These are phyloP conservation scores for Adansonia madagascariensis DNA, from an alignment of 441 rosid species.

Conservation along the genomic window DNA sequence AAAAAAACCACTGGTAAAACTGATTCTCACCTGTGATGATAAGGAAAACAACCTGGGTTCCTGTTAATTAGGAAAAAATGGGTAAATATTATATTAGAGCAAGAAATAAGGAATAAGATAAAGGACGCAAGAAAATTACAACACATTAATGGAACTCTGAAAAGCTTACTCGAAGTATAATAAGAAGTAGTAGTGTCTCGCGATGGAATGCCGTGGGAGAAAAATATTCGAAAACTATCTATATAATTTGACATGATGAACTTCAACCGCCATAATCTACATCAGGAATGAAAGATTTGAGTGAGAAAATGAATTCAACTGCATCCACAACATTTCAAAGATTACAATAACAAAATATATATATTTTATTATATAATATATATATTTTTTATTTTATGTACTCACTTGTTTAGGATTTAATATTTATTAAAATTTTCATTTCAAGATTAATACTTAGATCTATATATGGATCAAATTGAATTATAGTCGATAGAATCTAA, in stretches of 20 bases:
- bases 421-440: too few relatives aligned
- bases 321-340: background rate
- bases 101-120: background rate
- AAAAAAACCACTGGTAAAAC: background rate
- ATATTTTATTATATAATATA: too few relatives aligned
- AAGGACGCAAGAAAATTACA: background rate
- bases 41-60: constrained; percentile 4
- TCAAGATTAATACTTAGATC: too few relatives aligned
- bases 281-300: background rate
- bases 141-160: background rate
- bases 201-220: background rate
- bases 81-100: background rate
- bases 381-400: too few relatives aligned
- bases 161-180: background rate
- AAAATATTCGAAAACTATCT: background rate
- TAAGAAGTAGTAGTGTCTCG: background rate
- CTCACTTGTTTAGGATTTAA: too few relatives aligned
- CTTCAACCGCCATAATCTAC: constrained; percentile 12
- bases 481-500: too few relatives aligned
- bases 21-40: constrained; percentile 14
- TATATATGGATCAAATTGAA: too few relatives aligned
- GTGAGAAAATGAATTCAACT: background rate
- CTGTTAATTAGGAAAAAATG: background rate
- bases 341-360: too few relatives aligned
- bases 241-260: background rate